Conservation (phyloP, 2,329 filamentous ascomycete species). For the Epichloe scottii region DNA sequence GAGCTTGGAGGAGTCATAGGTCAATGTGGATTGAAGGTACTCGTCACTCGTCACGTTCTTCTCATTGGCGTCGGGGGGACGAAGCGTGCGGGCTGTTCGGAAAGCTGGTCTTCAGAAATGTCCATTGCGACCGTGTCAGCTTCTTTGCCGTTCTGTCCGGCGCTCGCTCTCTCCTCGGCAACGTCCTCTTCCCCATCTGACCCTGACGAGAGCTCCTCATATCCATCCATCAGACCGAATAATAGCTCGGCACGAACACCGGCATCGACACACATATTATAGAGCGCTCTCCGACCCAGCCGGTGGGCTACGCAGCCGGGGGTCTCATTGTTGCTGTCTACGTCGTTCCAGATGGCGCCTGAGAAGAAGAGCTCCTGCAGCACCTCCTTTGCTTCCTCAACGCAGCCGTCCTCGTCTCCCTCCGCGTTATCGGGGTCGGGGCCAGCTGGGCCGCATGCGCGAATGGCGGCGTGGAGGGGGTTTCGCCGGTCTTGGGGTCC, state of each 20-base stretch:
- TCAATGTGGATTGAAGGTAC: slow-evolving; percentile 56
- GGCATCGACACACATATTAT: slow-evolving; percentile 75
- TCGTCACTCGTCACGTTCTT: slow-evolving; percentile 47
- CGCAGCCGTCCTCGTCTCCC: slow-evolving; percentile 25
- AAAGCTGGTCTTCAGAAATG: slow-evolving; percentile 15
- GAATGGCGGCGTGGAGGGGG: slow-evolving; percentile 80
- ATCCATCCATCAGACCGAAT: slow-evolving; percentile 69
- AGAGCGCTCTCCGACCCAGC: slow-evolving; percentile 57
- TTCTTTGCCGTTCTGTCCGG: slow-evolving; percentile 14
- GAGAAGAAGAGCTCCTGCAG: slow-evolving; percentile 68
- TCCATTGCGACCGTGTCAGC: slow-evolving; percentile 15
- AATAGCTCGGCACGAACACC: slow-evolving; percentile 85
- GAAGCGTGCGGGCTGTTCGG: slow-evolving; percentile 10
- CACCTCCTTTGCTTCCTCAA: slow-evolving; percentile 53
- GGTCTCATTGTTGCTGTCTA: slow-evolving; percentile 77
- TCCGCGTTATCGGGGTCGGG: slow-evolving; percentile 12
- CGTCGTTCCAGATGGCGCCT: slow-evolving; percentile 95
- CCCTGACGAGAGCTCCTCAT: slow-evolving; percentile 55
- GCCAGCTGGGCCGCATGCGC: slow-evolving; percentile 46
- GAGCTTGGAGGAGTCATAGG: slow-evolving; percentile 52
- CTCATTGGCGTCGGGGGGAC: slow-evolving; percentile 24
- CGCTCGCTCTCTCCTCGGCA: slow-evolving; percentile 19
- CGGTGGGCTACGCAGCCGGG: slow-evolving; percentile 73
- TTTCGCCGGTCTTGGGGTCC: slow-evolving; percentile 74
- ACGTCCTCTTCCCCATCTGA: slow-evolving; percentile 36